These are phyloP conservation scores for Ascosphaera pollenicola DNA, from an alignment of 2,329 filamentous ascomycete species.

Conservation along the genomic window DNA sequence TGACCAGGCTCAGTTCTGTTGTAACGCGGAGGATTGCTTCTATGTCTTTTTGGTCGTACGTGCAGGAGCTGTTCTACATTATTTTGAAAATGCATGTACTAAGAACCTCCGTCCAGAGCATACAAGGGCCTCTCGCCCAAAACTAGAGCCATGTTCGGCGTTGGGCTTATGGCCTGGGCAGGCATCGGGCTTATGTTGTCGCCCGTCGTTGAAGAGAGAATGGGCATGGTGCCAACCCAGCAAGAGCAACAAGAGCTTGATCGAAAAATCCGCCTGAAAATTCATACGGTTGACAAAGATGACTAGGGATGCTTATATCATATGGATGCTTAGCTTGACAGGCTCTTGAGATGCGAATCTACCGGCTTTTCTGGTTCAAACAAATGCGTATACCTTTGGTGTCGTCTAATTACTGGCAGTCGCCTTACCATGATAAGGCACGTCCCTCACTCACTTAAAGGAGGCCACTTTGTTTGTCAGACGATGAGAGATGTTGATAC, in stretches of 20 bases:
- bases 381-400: too few species aligned
- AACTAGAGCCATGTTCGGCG: constrained; percentile 49
- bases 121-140: constrained; percentile 51
- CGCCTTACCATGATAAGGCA: too few species aligned
- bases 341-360: too few species aligned
- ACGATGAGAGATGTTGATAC: too few species aligned
- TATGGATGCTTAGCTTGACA: too few species aligned
- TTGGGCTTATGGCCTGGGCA: constrained; percentile 58
- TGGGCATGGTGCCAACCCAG: constrained; percentile 50
- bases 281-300: constrained; percentile 7
- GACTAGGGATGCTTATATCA: too few species aligned
- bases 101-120: constrained; percentile 33
- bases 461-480: too few species aligned
- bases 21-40: background rate
- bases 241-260: constrained; percentile 48
- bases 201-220: constrained; percentile 48
- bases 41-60: background rate
- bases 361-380: too few species aligned
- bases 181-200: constrained; percentile 48
- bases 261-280: constrained; percentile 13
- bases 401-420: too few species aligned
- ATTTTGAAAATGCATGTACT: too few species aligned
- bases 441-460: too few species aligned
- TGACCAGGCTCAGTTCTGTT: too few species aligned
- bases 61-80: background rate